Conservation (phyloP, 164 flowering plant genomes). For the Liquidambar formosana region DNA sequence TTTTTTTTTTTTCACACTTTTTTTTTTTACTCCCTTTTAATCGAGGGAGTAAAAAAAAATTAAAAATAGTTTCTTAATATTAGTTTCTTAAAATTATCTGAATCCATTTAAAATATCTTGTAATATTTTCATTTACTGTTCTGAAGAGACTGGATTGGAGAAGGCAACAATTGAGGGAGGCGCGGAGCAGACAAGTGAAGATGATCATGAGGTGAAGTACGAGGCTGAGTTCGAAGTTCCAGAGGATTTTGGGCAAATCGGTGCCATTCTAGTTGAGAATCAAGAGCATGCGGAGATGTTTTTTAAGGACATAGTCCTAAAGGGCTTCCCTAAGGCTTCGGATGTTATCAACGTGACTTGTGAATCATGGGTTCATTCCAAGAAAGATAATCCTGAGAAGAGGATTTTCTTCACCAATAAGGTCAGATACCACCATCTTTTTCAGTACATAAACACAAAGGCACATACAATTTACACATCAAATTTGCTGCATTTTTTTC, state of each 20-base stretch:
- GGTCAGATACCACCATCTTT: background rate
- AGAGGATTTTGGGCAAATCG: background rate
- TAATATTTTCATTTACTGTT: no score
- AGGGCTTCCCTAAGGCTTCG: background rate
- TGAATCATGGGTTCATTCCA: background rate
- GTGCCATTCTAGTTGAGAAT: background rate
- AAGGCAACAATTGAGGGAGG: background rate
- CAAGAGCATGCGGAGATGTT: background rate
- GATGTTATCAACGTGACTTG: background rate
- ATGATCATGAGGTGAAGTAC: background rate
- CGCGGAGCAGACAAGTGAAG: background rate
- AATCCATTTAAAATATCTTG: no score
- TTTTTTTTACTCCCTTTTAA: no score
- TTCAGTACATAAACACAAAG: background rate
- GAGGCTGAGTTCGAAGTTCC: background rate
- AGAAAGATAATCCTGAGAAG: background rate
- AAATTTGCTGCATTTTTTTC: background rate
- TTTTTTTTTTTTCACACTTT: no score
- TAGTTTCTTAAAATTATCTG: no score
- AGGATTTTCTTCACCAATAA: no score
- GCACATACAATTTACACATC: background rate
- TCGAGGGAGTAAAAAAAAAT: no score
- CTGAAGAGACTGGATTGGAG: background rate
- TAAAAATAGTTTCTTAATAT: no score
- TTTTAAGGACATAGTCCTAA: background rate